These are phyloP conservation scores for Cyberlindnera maclurae DNA, from an alignment of 805 yeast genomes.

Conservation along the genomic window DNA sequence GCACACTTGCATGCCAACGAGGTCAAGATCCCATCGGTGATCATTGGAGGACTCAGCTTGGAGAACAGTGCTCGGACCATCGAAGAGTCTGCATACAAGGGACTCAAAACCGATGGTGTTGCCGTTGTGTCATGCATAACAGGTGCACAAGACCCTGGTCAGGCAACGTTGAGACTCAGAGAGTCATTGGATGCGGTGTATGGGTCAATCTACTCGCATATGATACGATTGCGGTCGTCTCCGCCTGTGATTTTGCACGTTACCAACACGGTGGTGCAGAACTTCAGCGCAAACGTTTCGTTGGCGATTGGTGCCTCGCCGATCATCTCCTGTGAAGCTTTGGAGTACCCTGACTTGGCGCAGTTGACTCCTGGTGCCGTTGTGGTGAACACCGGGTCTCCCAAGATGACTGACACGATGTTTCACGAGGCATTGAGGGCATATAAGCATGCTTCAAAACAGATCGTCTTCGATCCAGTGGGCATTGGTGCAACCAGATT, in stretches of 20 bases:
- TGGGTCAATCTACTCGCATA: slow-evolving; percentile 11
- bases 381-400: slow-evolving; percentile 72
- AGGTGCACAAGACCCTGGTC: slow-evolving; percentile 49
- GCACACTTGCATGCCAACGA: slow-evolving; percentile 34
- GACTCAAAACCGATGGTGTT: slow-evolving; percentile 58
- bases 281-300: slow-evolving; percentile 81
- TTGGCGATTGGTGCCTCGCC: slow-evolving; percentile 84
- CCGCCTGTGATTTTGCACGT: slow-evolving; percentile 79
- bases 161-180: slow-evolving; percentile 37
- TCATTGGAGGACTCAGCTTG: slow-evolving; percentile 74
- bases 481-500: slow-evolving; percentile 77
- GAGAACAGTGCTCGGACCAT: slow-evolving; percentile 54
- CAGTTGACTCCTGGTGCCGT: slow-evolving; percentile 45
- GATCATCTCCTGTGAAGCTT: slow-evolving; percentile 70
- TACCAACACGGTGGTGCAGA: slow-evolving; percentile 83
- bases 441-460: slow-evolving; percentile 50
- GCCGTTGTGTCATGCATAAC: slow-evolving; percentile 85
- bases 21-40: slow-evolving; percentile 49
- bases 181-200: slow-evolving; percentile 22
- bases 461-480: slow-evolving; percentile 85
- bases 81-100: slow-evolving; percentile 28
- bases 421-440: slow-evolving; percentile 45
- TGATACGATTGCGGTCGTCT: neutral
- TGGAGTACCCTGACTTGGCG: slow-evolving; percentile 66
- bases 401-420: slow-evolving; percentile 30